Base-by-base conservation (phyloP, 2,329 filamentous ascomycete genomes). In the Colletotrichum liriopes region DNA sequence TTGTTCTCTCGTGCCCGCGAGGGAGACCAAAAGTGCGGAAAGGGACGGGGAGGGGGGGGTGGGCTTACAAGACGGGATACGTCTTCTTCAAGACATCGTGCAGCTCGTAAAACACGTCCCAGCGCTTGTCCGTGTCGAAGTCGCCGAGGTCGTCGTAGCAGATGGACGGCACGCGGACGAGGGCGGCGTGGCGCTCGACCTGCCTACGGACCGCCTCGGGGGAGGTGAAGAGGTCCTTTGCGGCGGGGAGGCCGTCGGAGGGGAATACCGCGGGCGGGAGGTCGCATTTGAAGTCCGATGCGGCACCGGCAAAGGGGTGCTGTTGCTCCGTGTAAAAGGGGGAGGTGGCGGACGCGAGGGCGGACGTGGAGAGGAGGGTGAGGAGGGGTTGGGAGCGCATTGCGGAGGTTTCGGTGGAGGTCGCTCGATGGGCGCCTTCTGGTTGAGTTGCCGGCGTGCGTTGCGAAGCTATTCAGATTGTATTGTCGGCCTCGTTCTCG, bases 71-170 rank as follows among this genome's bases (percentile, higher is more conserved):
- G 45, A 79, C 79, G 3, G 89, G 89, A 71, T 89, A 91, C 0
- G 86, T 83, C 68, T 81, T 76, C 52, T 81, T 79, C 5, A 91
- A 78, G 41, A 86, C 85, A 2, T 84, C 76, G 62, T 88, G 84
- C 9, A 90, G 81, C 9, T 85, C 80, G 58, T 86, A 84, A 74
- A 89, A 89, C 0, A 87, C 83, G 43, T 86, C 81, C 88, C 88
- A 91, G 64, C 89, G 82, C 65, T 83, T 78, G 75, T 91, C 89
- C 49, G 86, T 79, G n/a, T 86, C 86, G 29, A 90, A 84, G 3
- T 82, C 79, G 5, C 88, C 88, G 60, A 89, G 84, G 69, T 90
- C 87, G 70, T 91, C 89, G 73, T 86, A 90, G 55, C 84, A 88
- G 52, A 90, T 80, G 0, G 88, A 86, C 0, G 86, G 85, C 52